Conservation (phyloP, 345 rosid genomes). For the Dipteronia sinensis region DNA sequence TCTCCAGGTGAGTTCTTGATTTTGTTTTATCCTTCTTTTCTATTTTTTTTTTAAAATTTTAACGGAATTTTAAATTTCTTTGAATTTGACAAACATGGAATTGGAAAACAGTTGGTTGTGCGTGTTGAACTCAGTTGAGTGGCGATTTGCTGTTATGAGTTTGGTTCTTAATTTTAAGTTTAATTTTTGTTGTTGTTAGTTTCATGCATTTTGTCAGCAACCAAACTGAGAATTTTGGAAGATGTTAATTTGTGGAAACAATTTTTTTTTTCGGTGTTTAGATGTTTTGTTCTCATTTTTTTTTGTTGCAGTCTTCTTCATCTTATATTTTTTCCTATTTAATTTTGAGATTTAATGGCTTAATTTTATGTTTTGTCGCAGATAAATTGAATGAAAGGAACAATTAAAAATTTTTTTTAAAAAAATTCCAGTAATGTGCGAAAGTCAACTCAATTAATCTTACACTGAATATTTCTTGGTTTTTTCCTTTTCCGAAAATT, state of each 20-base stretch:
- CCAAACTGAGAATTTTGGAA: neutral
- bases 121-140: neutral
- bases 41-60: neutral
- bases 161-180: neutral
- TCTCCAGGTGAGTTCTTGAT: neutral
- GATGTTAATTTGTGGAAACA: neutral
- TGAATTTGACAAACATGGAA: neutral
- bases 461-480: neutral
- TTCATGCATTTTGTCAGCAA: conserved; percentile 8
- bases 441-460: conserved; percentile 16
- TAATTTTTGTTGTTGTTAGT: neutral
- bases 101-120: too few relatives aligned
- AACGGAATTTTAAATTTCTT: neutral
- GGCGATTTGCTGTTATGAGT: neutral
- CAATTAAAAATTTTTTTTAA: neutral
- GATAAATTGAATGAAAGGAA: neutral
- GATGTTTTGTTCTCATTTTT: neutral
- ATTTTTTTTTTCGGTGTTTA: neutral
- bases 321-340: neutral
- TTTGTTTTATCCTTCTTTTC: neutral
- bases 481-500: neutral
- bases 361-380: neutral
- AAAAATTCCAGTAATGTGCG: neutral
- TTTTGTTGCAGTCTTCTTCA: neutral
- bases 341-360: neutral